Evolutionary conservation across 1,139 yeast species (phyloP).

Genomic region (Pneumocystis oryctolagi): DNA sequence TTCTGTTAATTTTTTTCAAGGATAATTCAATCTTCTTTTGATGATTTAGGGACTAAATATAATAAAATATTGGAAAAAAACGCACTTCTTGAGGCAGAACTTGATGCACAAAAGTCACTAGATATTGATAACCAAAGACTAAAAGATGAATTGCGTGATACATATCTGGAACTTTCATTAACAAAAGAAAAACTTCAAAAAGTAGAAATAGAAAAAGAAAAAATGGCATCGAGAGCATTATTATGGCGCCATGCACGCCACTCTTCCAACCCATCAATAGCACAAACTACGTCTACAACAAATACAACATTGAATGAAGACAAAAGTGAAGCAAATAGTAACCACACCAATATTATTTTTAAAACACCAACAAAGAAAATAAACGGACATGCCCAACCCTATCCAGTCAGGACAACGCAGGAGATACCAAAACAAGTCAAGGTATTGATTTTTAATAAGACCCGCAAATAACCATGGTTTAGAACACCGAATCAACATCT

Average conservation of each 20-base stretch:
- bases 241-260: not conserved
- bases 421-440: not conserved
- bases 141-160: constrained; percentile 25
- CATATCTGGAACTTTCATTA: constrained; percentile 22
- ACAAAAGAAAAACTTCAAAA: constrained; percentile 10
- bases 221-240: not conserved
- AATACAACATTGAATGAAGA: not conserved
- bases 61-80: constrained; percentile 23
- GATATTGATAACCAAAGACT: constrained; percentile 24
- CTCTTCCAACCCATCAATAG: not conserved
- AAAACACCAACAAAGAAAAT: not conserved
- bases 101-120: constrained; percentile 19
- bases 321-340: not conserved
- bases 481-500: not conserved
- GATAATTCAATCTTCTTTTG: constrained; percentile 18
- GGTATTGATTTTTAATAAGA: not conserved
- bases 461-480: not conserved
- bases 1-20: not conserved
- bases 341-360: not conserved
- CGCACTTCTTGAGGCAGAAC: constrained; percentile 25
- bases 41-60: constrained; percentile 23
- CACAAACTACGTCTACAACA: not conserved
- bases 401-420: not conserved
- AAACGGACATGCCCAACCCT: not conserved
- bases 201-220: not conserved